phyloP scores from a whole-genome alignment of 805 yeast genomes.

The Metschnikowia baotianmanensis region DNA sequence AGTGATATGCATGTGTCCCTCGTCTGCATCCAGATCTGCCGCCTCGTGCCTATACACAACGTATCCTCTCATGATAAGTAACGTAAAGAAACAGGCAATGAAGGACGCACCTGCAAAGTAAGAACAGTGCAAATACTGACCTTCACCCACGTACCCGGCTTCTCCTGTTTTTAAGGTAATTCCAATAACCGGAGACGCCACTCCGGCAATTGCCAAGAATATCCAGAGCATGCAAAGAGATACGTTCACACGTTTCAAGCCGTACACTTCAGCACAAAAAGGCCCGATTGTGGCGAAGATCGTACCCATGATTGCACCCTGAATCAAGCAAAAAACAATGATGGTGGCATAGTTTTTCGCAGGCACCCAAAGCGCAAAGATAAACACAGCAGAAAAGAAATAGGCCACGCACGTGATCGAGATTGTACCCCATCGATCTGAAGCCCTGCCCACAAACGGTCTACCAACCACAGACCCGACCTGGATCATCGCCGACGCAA shows the following conservation, averaged over 20 bases:
- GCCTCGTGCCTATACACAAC: slow-evolving; percentile 47
- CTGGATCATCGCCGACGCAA: slow-evolving; percentile 58
- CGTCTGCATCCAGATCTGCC: slow-evolving; percentile 15
- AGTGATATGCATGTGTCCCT: slow-evolving; percentile 18
- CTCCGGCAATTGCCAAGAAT: slow-evolving; percentile 46
- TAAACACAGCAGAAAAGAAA: slow-evolving; percentile 26
- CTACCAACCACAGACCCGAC: slow-evolving; percentile 56
- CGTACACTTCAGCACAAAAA: slow-evolving; percentile 50
- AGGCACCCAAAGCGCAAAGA: slow-evolving; percentile 37
- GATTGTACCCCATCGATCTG: slow-evolving; percentile 53
- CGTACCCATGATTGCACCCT: slow-evolving; percentile 60
- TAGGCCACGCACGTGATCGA: slow-evolving; percentile 37
- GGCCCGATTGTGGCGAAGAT: slow-evolving; percentile 57
- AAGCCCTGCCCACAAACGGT: slow-evolving; percentile 50
- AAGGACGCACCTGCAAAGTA: slow-evolving; percentile 60
- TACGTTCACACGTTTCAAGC: slow-evolving; percentile 50
- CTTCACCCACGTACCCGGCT: slow-evolving; percentile 31
- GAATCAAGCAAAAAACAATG: slow-evolving; percentile 47
- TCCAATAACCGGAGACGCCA: slow-evolving; percentile 63
- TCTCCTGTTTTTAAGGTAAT: slow-evolving; percentile 42
- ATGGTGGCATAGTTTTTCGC: slow-evolving; percentile 57
- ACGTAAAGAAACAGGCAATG: slow-evolving; percentile 41
- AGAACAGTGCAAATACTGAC: slow-evolving; percentile 51
- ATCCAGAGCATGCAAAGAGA: slow-evolving; percentile 53
- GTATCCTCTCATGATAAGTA: slow-evolving; percentile 53